Evolutionary conservation across 1,139 yeast genomes (phyloP).

Genomic region (Candida anutae): DNA sequence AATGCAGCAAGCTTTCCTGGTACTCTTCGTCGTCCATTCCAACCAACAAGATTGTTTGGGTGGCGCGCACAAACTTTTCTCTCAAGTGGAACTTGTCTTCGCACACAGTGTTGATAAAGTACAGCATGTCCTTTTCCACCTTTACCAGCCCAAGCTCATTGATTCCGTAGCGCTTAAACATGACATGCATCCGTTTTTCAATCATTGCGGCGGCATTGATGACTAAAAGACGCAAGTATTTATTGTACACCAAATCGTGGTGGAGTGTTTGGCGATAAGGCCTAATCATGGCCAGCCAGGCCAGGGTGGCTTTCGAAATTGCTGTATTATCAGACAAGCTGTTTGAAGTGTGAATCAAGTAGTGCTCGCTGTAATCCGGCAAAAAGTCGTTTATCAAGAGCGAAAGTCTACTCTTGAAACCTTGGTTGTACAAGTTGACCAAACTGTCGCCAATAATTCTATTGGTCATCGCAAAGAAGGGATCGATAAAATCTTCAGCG

Average conservation of each 20-base stretch:
- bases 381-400: constrained; percentile 47
- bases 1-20: constrained; percentile 26
- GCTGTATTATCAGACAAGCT: constrained; percentile 23
- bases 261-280: constrained; percentile 60
- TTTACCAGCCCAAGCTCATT: constrained; percentile 81
- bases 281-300: constrained; percentile 57
- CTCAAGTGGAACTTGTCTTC: constrained; percentile 62
- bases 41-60: constrained; percentile 73
- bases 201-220: constrained; percentile 44
- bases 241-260: constrained; percentile 36
- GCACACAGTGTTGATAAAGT: constrained; percentile 59
- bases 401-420: constrained; percentile 43
- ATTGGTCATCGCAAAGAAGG: constrained; percentile 33
- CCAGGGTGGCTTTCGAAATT: constrained; percentile 41
- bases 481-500: constrained; percentile 26
- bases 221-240: constrained; percentile 45
- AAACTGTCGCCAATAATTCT: constrained; percentile 48
- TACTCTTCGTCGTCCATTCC: constrained; percentile 81
- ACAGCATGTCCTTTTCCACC: constrained; percentile 75
- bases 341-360: constrained; percentile 23
- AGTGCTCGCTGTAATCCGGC: constrained; percentile 42
- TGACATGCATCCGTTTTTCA: constrained; percentile 60
- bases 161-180: constrained; percentile 50
- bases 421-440: constrained; percentile 50
- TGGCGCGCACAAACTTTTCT: constrained; percentile 70